Evolutionary conservation across 345 rosid genomes (phyloP).

Genomic region (Brassica nigra): DNA sequence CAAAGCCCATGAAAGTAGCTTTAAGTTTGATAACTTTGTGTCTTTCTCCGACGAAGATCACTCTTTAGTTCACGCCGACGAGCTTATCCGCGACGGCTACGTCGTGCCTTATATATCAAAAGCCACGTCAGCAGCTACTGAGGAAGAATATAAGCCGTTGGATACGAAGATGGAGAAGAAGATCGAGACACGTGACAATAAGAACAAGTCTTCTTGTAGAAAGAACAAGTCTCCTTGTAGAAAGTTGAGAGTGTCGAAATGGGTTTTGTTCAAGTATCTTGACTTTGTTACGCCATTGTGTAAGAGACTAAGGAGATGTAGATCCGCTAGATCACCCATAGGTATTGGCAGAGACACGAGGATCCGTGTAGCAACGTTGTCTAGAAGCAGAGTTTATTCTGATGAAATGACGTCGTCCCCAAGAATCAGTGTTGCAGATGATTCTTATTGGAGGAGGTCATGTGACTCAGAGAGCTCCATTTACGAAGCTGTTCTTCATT

Average conservation of each 20-base stretch:
- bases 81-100: constrained; percentile 80
- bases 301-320: constrained; percentile 51
- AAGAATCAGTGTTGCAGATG: constrained; percentile 57
- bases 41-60: constrained; percentile 53
- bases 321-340: constrained; percentile 48
- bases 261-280: constrained; percentile 64
- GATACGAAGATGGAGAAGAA: constrained; percentile 2
- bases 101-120: constrained; percentile 62
- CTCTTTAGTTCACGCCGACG: constrained; percentile 74
- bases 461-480: constrained; percentile 91
- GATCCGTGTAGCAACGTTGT: constrained; percentile 35
- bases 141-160: constrained; percentile 23
- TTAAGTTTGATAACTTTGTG: constrained; percentile 73
- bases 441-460: constrained; percentile 68
- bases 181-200: constrained; percentile 16
- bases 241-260: constrained; percentile 60
- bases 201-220: constrained; percentile 44
- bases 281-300: constrained; percentile 72
- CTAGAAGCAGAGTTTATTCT: constrained; percentile 51
- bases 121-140: constrained; percentile 24
- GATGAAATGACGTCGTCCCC: constrained; percentile 67
- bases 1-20: constrained; percentile 57
- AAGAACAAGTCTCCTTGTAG: constrained; percentile 43
- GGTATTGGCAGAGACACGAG: constrained; percentile 30
- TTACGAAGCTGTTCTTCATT: constrained; percentile 92